Conservation (phyloP, 495 filamentous ascomycete species). For the Paragyromitra xinjiangensis region DNA sequence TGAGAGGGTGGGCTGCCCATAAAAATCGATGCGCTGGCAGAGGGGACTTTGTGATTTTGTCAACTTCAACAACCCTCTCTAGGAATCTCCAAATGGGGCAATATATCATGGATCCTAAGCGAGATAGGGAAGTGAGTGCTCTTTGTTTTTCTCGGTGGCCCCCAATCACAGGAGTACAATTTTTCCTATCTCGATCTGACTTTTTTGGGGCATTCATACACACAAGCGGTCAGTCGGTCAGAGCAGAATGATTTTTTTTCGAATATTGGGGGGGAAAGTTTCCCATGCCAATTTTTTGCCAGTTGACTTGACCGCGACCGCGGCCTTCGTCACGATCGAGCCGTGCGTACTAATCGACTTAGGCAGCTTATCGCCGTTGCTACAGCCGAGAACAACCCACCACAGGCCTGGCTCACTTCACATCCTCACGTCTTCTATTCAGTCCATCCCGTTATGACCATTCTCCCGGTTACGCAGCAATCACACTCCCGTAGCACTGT, state of each 20-base stretch:
- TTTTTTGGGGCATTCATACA: slow-evolving; percentile 43
- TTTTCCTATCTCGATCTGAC: slow-evolving; percentile 48
- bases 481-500: slow-evolving; percentile 24
- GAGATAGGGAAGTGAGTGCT: slow-evolving; percentile 54
- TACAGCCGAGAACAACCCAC: slow-evolving; percentile 51
- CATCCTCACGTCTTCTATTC: slow-evolving; percentile 37
- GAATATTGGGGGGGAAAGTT: slow-evolving; percentile 44
- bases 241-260: slow-evolving; percentile 26
- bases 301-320: slow-evolving; percentile 34
- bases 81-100: slow-evolving; percentile 51
- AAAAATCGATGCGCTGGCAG: slow-evolving; percentile 56
- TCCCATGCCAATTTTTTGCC: slow-evolving; percentile 48
- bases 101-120: slow-evolving; percentile 55
- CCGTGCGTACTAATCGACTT: slow-evolving; percentile 50
- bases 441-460: slow-evolving; percentile 43
- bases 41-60: slow-evolving; percentile 51
- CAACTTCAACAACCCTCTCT: slow-evolving; percentile 47
- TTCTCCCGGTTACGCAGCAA: slow-evolving; percentile 50
- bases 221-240: slow-evolving; percentile 52
- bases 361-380: slow-evolving; percentile 53
- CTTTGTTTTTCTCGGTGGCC: slow-evolving; percentile 52
- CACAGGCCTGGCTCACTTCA: slow-evolving; percentile 6
- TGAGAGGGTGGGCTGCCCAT: slow-evolving; percentile 53
- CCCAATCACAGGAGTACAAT: slow-evolving; percentile 50
- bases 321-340: slow-evolving; percentile 52